Percentiles rank a stretch among this genome's conserved stretches.
phyloP scores from a whole-genome alignment of 441 rosid genomes.

The Codiaeum variegatum region DNA sequence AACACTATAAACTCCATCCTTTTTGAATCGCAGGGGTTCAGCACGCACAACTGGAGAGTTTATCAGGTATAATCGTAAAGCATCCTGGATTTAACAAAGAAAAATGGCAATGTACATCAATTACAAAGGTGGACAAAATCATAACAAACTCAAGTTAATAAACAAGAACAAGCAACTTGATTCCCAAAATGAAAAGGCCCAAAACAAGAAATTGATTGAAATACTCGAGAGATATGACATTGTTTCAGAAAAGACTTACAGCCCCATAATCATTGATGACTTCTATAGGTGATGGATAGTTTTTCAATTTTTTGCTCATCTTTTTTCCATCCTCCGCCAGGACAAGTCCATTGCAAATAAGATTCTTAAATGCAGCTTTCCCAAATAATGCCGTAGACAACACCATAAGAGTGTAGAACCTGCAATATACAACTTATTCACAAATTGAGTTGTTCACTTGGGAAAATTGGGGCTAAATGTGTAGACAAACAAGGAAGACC shows the following conservation, averaged over 20 bases:
- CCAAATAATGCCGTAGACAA: conserved; percentile 92
- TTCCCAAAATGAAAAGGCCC: neutral
- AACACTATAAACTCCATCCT: conserved; percentile 86
- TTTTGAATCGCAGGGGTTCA: conserved; percentile 85
- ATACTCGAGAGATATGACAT: neutral
- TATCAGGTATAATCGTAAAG: conserved; percentile 84
- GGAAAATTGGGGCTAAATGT: neutral
- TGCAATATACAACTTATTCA: conserved; percentile 28
- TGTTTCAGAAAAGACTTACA: conserved; percentile 41
- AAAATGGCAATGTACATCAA: conserved; percentile 7
- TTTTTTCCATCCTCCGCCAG: conserved; percentile 98
- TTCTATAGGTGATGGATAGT: conserved; percentile 87
- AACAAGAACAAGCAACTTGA: neutral
- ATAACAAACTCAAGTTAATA: conserved; percentile 8
- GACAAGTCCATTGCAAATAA: conserved; percentile 96
- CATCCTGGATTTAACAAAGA: conserved; percentile 55
- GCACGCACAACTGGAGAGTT: conserved; percentile 99
- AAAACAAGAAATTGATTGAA: neutral
- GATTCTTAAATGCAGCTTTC: conserved; percentile 87
- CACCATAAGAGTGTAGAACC: conserved; percentile 99
- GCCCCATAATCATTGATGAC: conserved; percentile 94
- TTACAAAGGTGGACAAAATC: conserved; percentile 7
- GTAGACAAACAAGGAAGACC: neutral
- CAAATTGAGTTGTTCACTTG: neutral
- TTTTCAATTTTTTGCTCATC: conserved; percentile 88